These are phyloP conservation scores for Ogataea angusta DNA, from an alignment of 805 yeast genomes.

Conservation along the genomic window DNA sequence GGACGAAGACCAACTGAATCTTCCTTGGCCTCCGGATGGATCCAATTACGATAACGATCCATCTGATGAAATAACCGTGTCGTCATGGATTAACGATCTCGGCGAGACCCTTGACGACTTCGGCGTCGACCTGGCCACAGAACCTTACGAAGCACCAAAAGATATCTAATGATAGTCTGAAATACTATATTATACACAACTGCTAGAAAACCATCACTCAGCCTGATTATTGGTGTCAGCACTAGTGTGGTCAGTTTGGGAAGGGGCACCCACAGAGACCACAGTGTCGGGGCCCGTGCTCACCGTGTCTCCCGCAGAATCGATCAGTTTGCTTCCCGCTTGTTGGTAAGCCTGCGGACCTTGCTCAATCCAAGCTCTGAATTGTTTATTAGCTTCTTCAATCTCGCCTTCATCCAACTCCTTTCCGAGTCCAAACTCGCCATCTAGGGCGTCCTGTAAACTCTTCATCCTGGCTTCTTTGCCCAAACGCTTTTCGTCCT, in stretches of 20 bases:
- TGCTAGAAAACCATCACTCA: slow-evolving; percentile 4
- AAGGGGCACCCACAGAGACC: slow-evolving; percentile 12
- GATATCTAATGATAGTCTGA: slow-evolving; percentile 4
- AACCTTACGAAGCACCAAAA: slow-evolving; percentile 27
- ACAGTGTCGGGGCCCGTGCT: slow-evolving; percentile 18
- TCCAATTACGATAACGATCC: slow-evolving; percentile 25
- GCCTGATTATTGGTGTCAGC: slow-evolving; percentile 9
- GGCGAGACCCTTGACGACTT: slow-evolving; percentile 86
- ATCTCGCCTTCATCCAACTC: slow-evolving; percentile 41
- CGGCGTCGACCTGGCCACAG: slow-evolving; percentile 81
- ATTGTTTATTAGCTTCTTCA: slow-evolving; percentile 30
- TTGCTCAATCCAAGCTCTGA: slow-evolving; percentile 35
- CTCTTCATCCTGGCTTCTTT: slow-evolving; percentile 18
- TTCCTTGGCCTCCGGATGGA: slow-evolving; percentile 96
- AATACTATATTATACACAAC: slow-evolving; percentile 7
- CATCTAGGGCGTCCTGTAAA: slow-evolving; percentile 42
- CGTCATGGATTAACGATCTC: slow-evolving; percentile 63
- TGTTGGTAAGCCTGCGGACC: slow-evolving; percentile 37
- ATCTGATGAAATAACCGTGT: slow-evolving; percentile 8
- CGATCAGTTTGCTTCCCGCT: slow-evolving; percentile 21
- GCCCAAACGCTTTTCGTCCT: slow-evolving; percentile 23
- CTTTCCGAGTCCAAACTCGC: slow-evolving; percentile 56
- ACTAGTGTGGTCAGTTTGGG: slow-evolving; percentile 10
- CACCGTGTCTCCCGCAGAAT: slow-evolving; percentile 8
- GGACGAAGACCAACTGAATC: slow-evolving; percentile 55